phyloP scores from a whole-genome alignment of 352 stramenopile species.

The Bremia lactucae region DNA sequence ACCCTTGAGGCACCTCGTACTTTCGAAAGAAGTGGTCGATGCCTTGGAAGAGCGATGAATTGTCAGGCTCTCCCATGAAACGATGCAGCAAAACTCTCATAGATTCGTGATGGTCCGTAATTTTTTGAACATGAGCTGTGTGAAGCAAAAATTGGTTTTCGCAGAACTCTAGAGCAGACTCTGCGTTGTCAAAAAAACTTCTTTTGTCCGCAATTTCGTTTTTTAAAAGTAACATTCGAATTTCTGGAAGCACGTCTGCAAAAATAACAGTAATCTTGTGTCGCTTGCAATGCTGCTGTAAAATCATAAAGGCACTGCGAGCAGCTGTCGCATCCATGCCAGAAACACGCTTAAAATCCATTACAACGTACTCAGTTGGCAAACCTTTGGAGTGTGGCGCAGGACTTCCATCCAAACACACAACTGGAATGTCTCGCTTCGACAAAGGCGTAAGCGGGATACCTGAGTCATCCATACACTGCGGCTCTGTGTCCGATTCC shows the following conservation, averaged over 20 bases:
- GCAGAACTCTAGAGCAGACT: conserved; percentile 67
- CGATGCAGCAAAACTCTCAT: conserved; percentile 63
- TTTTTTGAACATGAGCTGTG: conserved; percentile 20
- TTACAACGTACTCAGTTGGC: conserved; percentile 78
- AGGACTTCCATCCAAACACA: conserved; percentile 62
- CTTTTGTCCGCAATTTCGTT: conserved; percentile 66
- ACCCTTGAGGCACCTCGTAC: conserved; percentile 36
- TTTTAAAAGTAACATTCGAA: conserved; percentile 44
- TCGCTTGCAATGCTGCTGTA: conserved; percentile 69
- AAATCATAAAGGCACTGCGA: conserved; percentile 73
- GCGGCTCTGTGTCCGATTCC: conserved; percentile 10
- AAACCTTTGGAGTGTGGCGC: conserved; percentile 33
- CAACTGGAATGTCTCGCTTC: conserved; percentile 40
- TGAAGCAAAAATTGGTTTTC: conserved; percentile 52
- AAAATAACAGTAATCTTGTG: conserved; percentile 63
- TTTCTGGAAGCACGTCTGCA: conserved; percentile 55
- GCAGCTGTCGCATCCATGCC: conserved; percentile 84
- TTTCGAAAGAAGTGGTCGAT: conserved; percentile 58
- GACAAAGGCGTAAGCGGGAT: conserved; percentile 46
- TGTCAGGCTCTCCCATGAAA: conserved; percentile 69
- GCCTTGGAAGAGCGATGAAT: conserved; percentile 50
- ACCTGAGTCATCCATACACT: conserved; percentile 15
- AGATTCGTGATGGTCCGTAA: conserved; percentile 30
- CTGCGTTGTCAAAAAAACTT: conserved; percentile 58
- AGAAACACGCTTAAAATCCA: conserved; percentile 82